A percentile compares a stretch with the other conserved stretches of the same genome.
phyloP scores from a whole-genome alignment of 2,329 filamentous ascomycete genomes.

The Penicillium griseofulvum region DNA sequence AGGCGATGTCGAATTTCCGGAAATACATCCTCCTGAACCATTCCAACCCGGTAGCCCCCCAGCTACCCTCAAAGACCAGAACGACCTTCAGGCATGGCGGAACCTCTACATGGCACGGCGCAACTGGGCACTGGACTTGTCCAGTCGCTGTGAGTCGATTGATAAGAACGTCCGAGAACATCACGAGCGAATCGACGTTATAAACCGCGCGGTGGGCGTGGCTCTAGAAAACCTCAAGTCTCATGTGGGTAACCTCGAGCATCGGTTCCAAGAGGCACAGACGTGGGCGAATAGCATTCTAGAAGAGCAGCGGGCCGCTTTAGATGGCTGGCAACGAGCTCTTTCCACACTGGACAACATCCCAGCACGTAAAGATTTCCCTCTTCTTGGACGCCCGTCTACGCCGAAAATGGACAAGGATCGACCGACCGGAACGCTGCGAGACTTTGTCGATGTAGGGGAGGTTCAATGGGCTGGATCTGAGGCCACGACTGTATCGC shows the following conservation, averaged over 20 bases:
- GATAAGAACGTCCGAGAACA: conserved; percentile 59
- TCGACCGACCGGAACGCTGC: conserved; percentile 57
- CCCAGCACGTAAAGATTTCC: conserved; percentile 45
- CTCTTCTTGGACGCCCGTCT: conserved; percentile 40
- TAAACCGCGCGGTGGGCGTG: conserved; percentile 74
- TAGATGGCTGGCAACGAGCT: conserved; percentile 45
- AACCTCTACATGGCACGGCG: conserved; percentile 77
- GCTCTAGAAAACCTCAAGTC: conserved; percentile 71
- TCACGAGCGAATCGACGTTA: conserved; percentile 49
- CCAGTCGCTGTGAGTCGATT: conserved; percentile 67
- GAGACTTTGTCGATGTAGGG: conserved; percentile 73
- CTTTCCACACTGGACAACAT: conserved; percentile 40
- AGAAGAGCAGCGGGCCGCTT: conserved; percentile 44
- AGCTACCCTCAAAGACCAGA: conserved; percentile 77
- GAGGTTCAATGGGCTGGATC: conserved; percentile 70
- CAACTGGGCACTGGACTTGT: conserved; percentile 71
- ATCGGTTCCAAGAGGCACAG: conserved; percentile 47
- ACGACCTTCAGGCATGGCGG: conserved; percentile 83
- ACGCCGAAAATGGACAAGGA: conserved; percentile 45
- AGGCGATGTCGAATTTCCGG: conserved; percentile 49
- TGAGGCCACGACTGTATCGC: conserved; percentile 58
- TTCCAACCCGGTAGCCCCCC: conserved; percentile 64
- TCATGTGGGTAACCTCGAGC: conserved; percentile 46
- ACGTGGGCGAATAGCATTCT: conserved; percentile 46
- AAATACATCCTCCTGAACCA: conserved; percentile 54